Evolutionary conservation across 2,329 filamentous ascomycete species (phyloP).

Genomic region (Ascosphaera aggregata): DNA sequence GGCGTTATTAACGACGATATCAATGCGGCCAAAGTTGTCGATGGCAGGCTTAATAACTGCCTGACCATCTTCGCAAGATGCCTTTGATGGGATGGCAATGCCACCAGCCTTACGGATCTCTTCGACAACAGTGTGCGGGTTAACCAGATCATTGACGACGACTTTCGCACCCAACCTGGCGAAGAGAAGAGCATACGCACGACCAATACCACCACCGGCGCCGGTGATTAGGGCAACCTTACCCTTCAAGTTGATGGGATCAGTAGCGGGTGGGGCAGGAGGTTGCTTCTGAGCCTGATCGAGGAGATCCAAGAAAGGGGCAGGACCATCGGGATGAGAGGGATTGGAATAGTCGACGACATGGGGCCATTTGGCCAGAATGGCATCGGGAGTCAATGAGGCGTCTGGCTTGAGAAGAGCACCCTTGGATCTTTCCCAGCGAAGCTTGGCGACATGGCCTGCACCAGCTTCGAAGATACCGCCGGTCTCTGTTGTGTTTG

Average conservation of each 20-base stretch:
- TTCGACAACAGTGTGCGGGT: constrained; percentile 73
- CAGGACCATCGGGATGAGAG: constrained; percentile 61
- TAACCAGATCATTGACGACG: constrained; percentile 86
- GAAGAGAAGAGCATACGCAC: constrained; percentile 72
- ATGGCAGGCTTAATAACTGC: constrained; percentile 80
- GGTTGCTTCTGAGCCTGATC: constrained; percentile 63
- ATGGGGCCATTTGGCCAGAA: constrained; percentile 75
- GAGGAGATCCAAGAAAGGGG: constrained; percentile 69
- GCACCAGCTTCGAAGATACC: constrained; percentile 85
- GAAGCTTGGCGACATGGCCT: constrained; percentile 74
- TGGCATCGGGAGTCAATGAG: constrained; percentile 64
- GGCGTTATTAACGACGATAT: constrained; percentile 94
- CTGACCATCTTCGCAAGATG: constrained; percentile 80
- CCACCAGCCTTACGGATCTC: constrained; percentile 84
- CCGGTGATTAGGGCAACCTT: constrained; percentile 75
- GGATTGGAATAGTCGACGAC: constrained; percentile 69
- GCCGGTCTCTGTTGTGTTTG: constrained; percentile 61
- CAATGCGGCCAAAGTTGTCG: constrained; percentile 77
- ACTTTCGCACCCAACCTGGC: constrained; percentile 63
- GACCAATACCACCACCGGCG: constrained; percentile 73
- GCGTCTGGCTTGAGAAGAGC: constrained; percentile 75
- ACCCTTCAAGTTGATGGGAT: constrained; percentile 59
- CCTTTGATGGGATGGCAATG: constrained; percentile 80
- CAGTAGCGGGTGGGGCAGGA: constrained; percentile 46
- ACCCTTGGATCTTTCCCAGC: constrained; percentile 86